These are phyloP conservation scores for Alternaria angustiovoidea DNA, from an alignment of 2,329 filamentous ascomycete species.

Conservation along the genomic window DNA sequence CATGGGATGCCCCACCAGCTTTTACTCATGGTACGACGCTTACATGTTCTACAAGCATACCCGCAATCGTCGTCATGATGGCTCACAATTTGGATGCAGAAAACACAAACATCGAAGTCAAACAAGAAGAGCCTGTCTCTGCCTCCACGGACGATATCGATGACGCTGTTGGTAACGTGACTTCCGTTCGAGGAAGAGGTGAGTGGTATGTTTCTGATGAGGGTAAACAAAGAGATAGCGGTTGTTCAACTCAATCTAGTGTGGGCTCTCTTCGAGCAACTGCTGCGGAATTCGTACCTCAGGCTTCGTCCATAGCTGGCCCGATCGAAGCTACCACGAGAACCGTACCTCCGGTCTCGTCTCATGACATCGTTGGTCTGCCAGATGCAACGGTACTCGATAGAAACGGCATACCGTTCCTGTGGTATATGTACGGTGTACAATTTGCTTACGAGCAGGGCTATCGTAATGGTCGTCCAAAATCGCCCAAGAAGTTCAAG, in stretches of 20 bases:
- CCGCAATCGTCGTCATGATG: constrained; percentile 16
- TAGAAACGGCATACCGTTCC: constrained; percentile 36
- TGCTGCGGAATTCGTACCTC: constrained; percentile 42
- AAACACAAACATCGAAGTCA: neutral
- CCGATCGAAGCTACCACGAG: neutral
- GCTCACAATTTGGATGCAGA: constrained; percentile 22
- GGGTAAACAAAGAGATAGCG: constrained; percentile 14
- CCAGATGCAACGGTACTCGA: constrained; percentile 34
- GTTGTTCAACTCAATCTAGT: constrained; percentile 26
- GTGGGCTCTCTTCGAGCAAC: constrained; percentile 40
- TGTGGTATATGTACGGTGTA: constrained; percentile 42
- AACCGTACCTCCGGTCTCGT: neutral
- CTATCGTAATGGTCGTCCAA: constrained; percentile 23
- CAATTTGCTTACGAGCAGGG: constrained; percentile 28
- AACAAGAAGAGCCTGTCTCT: constrained; percentile 2
- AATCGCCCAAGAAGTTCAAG: constrained; percentile 31
- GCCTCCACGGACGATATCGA: neutral
- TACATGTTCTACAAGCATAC: neutral
- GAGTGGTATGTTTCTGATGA: constrained; percentile 13
- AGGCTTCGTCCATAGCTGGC: neutral
- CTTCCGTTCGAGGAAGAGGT: constrained; percentile 18
- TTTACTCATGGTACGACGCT: constrained; percentile 25
- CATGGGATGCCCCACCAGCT: neutral
- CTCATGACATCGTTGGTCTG: constrained; percentile 3
- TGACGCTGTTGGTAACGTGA: neutral